Conservation (phyloP, 1,139 yeast species). For the Debaryomyces udenii region DNA sequence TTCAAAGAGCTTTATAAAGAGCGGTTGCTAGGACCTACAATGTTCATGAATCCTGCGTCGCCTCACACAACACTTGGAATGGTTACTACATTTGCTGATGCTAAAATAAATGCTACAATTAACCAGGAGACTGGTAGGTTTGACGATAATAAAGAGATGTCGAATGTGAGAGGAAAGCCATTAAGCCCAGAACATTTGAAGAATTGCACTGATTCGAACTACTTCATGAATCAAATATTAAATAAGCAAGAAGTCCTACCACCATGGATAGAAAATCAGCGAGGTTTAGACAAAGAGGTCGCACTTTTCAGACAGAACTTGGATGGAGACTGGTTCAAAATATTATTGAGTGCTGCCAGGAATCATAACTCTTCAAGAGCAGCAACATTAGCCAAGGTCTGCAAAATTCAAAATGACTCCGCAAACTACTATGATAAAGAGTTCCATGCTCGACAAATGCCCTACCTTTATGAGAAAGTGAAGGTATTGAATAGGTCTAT, state of each 20-base stretch:
- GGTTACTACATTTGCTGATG: conserved; percentile 71
- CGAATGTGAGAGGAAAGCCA: conserved; percentile 63
- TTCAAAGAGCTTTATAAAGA: conserved; percentile 68
- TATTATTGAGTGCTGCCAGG: conserved; percentile 33
- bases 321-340: conserved; percentile 46
- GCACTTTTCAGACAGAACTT: conserved; percentile 47
- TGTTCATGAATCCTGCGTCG: conserved; percentile 42
- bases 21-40: conserved; percentile 60
- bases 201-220: conserved; percentile 49
- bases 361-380: conserved; percentile 18
- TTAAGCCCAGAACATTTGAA: conserved; percentile 60
- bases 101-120: conserved; percentile 72
- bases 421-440: conserved; percentile 38
- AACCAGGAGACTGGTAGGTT: conserved; percentile 66
- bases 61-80: conserved; percentile 44
- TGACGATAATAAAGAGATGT: conserved; percentile 44
- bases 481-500: conserved; percentile 58
- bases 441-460: conserved; percentile 22
- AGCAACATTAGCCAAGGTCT: conserved; percentile 14
- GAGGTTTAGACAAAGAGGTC: conserved; percentile 53
- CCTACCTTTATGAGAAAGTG: conserved; percentile 48
- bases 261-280: conserved; percentile 87
- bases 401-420: conserved; percentile 1
- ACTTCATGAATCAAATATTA: conserved; percentile 56
- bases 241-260: conserved; percentile 79